These are phyloP conservation scores for Apostasia shenzhenica DNA, from an alignment of 106 monocot species.

Conservation along the genomic window DNA sequence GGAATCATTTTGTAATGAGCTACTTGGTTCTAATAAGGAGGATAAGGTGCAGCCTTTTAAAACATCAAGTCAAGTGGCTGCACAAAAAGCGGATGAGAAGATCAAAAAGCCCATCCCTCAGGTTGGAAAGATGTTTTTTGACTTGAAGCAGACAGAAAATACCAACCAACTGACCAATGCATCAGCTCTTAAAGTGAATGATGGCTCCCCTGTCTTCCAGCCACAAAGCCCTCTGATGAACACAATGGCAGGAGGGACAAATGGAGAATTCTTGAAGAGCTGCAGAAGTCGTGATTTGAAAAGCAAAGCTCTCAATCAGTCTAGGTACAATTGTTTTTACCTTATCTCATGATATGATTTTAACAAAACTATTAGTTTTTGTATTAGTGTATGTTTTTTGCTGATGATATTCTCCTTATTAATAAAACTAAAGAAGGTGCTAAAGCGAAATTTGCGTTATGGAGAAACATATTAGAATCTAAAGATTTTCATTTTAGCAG, in stretches of 20 bases:
- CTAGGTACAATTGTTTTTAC: constrained; percentile 12
- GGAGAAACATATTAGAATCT: too few relatives aligned
- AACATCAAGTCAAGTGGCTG: constrained; percentile 6
- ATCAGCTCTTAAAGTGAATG: background rate
- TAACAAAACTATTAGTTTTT: too few relatives aligned
- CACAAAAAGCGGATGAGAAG: constrained; percentile 22
- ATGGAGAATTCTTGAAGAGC: constrained; percentile 6
- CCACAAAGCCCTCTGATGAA: background rate
- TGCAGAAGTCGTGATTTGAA: constrained; percentile 13
- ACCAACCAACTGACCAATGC: background rate
- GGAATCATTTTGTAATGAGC: background rate
- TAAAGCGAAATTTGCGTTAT: too few relatives aligned
- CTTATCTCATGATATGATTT: too few relatives aligned
- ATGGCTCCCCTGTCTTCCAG: background rate
- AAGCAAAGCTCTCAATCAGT: constrained; percentile 4
- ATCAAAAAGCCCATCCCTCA: constrained; percentile 13
- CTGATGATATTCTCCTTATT: too few relatives aligned
- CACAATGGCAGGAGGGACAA: constrained; percentile 2
- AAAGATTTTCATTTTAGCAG: too few relatives aligned
- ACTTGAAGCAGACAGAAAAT: constrained; percentile 4
- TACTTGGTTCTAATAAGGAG: constrained; percentile 12
- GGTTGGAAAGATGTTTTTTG: constrained; percentile 11
- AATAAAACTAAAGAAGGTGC: too few relatives aligned
- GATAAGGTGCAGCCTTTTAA: constrained; percentile 17
- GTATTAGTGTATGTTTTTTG: too few relatives aligned